Evolutionary conservation across 2,329 filamentous ascomycete genomes (phyloP).

Genomic region (Aureobasidium sp.): DNA sequence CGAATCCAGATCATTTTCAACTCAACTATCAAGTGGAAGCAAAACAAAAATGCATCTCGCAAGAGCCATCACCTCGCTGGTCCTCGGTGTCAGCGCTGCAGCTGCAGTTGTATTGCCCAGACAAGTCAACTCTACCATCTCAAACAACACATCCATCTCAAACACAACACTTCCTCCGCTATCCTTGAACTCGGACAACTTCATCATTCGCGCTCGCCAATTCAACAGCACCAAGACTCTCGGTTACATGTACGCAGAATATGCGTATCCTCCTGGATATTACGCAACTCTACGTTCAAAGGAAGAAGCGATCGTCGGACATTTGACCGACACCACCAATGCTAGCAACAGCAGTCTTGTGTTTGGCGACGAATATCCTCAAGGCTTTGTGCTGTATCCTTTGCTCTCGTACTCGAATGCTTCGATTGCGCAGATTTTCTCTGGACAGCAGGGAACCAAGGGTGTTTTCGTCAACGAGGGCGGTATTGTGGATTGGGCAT

Average conservation of each 20-base stretch:
- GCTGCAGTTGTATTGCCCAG: constrained; percentile 1
- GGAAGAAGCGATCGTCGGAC: constrained; percentile 16
- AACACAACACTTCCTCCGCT: constrained; percentile 7
- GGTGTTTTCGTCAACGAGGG: constrained; percentile 18
- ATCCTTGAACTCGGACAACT: constrained; percentile 10
- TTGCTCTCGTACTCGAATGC: constrained; percentile 13
- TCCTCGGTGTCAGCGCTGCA: background rate
- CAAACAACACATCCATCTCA: background rate
- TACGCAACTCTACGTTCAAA: constrained; percentile 16
- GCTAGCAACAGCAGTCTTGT: constrained; percentile 15
- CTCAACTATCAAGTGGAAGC: background rate
- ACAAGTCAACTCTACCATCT: background rate
- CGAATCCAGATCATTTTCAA: background rate
- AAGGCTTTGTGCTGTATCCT: constrained; percentile 17
- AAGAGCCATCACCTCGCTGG: constrained; percentile 1
- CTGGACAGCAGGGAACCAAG: constrained; percentile 18
- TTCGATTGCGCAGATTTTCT: constrained; percentile 18
- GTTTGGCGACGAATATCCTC: constrained; percentile 6
- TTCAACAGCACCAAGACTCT: constrained; percentile 15
- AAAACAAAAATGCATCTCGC: background rate
- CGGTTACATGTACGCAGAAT: constrained; percentile 19
- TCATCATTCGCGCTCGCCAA: constrained; percentile 17
- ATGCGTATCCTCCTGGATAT: constrained; percentile 18
- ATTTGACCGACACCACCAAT: constrained; percentile 17
- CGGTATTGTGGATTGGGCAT: constrained; percentile 18